Conservation (phyloP, 2,329 filamentous ascomycete species). For the Didymella glomerata region DNA sequence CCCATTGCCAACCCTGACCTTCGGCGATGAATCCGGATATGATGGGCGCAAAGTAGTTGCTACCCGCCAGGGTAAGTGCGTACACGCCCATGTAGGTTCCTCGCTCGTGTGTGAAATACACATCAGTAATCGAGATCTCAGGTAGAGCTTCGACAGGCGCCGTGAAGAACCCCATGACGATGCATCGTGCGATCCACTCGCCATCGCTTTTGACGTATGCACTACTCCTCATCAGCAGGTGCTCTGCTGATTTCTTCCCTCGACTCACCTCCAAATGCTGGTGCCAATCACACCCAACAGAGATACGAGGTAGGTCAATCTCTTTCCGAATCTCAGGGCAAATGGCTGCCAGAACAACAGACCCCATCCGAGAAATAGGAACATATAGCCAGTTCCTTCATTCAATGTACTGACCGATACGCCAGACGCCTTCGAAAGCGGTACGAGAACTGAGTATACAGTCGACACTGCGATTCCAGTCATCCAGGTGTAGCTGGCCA, state of each 20-base stretch:
- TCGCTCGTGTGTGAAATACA: neutral
- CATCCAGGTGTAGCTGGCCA: neutral
- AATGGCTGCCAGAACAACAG: neutral
- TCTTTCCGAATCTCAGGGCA: neutral
- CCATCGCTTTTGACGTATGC: neutral
- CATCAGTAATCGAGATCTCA: neutral
- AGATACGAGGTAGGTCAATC: neutral
- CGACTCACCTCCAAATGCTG: neutral
- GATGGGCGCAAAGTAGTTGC: neutral
- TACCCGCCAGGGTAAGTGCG: neutral
- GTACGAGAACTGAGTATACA: neutral
- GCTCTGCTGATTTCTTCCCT: neutral
- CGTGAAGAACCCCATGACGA: neutral
- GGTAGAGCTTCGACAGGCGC: neutral
- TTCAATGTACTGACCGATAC: neutral
- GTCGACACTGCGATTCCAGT: neutral
- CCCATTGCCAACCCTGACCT: neutral
- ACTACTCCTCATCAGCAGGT: neutral
- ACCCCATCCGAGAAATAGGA: neutral
- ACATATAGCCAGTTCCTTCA: neutral
- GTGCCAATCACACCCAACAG: neutral
- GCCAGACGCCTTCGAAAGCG: neutral
- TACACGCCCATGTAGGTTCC: neutral
- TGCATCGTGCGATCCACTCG: neutral
- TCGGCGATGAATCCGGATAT: neutral